phyloP scores from a whole-genome alignment of 2,329 filamentous ascomycete genomes.

The Lecanicillium sp. region DNA sequence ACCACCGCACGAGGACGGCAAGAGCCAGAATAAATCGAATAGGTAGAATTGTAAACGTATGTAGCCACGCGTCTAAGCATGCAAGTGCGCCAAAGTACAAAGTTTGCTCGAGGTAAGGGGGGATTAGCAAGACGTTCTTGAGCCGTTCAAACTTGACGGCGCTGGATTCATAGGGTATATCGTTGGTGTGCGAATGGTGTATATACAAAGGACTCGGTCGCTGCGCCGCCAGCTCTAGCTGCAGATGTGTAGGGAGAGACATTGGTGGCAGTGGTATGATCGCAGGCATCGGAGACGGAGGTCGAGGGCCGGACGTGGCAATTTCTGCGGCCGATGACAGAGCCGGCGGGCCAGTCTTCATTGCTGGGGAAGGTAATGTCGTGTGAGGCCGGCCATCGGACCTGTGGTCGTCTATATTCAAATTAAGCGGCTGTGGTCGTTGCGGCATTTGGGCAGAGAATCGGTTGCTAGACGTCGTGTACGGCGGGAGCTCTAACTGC shows the following conservation, averaged over 20 bases:
- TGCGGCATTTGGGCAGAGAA: conserved; percentile 40
- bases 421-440: conserved; percentile 35
- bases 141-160: conserved; percentile 82
- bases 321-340: conserved; percentile 11
- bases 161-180: conserved; percentile 80
- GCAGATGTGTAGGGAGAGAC: conserved; percentile 57
- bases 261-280: conserved; percentile 56
- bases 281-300: conserved; percentile 42
- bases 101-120: conserved; percentile 72
- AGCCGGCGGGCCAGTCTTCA: conserved; percentile 17
- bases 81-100: conserved; percentile 83
- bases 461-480: conserved; percentile 30
- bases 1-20: conserved; percentile 69
- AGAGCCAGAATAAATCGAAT: conserved; percentile 78
- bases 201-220: conserved; percentile 59
- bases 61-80: conserved; percentile 92
- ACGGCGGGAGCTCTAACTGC: conserved; percentile 16
- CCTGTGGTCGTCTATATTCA: conserved; percentile 24
- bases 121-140: conserved; percentile 78
- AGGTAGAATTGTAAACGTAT: conserved; percentile 91
- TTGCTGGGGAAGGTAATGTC: conserved; percentile 14
- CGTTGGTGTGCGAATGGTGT: conserved; percentile 46
- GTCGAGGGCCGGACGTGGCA: conserved; percentile 18
- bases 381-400: conserved; percentile 3
- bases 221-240: conserved; percentile 54